Evolutionary conservation across 805 yeast genomes (phyloP), one percentile per base, ranked within the genome.

Genomic region (Wickerhamomyces kurtzmanii): DNA sequence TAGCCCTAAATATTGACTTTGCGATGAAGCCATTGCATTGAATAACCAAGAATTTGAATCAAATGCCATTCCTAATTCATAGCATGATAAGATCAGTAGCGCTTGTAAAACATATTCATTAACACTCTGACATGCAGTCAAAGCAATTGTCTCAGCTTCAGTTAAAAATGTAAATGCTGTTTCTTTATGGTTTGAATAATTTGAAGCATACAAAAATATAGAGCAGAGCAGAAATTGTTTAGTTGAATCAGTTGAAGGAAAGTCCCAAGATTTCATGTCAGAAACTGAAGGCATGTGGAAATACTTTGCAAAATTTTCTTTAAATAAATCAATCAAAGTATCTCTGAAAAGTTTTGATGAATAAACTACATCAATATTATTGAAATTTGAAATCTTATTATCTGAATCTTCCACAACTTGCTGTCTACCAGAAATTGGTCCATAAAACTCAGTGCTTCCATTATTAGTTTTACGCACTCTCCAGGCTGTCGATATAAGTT

Each of bases 361-460:
- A 12, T 20, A 13, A 8, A 35, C 20, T 9, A 27, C 8, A 13
- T 32, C 31, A 8, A 26, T 10, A 4, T 16, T 14, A 16, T 22
- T 22, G 12, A 19, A n/a, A 16, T 18, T 22, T 12, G 26, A 20
- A 3, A 30, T 28, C 6, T 27, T 31, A 2, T 31, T 33, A 5
- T 33, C 42, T 8, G 32, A 38, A 12, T 36, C 38, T 25, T 49
- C 55, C 5, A 38, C 19, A 15, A 46, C 49, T 17, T 47, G 46
- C 26, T 49, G 54, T 20, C 57, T 31, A 4, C 56, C 57, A 2
- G 57, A 51, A 2, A 53, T 41, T 4, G 58, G 59, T 0, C 59
- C 59, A 30, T 54, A 54, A 30, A 53, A 54, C 13, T 46, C 55
- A 3, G 55, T 51, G 12, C 37, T 30, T 1, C 53, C 51, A 6